Percentiles rank a stretch among this genome's conserved stretches.
Conservation (phyloP, 495 filamentous ascomycete species). For the Alectoria sarmentosa region DNA sequence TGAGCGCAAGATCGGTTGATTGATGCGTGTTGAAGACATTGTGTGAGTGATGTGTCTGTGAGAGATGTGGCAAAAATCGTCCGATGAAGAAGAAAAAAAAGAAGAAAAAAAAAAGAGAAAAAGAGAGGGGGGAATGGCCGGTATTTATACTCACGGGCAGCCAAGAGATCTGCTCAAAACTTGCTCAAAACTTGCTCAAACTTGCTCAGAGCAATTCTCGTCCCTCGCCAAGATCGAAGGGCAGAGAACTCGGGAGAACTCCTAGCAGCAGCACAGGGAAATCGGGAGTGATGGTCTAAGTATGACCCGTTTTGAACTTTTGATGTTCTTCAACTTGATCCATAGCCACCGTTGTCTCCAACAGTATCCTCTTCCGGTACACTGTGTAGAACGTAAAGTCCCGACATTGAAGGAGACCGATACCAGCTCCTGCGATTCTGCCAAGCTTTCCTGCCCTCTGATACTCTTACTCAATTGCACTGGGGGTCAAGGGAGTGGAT, state of each 20-base stretch:
- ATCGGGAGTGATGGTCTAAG: background rate
- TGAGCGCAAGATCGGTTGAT: background rate
- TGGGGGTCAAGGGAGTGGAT: background rate
- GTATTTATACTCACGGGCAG: background rate
- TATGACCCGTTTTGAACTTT: background rate
- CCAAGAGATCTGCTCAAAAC: background rate
- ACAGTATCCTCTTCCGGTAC: background rate
- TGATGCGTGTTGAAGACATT: slow-evolving; percentile 3
- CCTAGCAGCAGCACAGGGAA: background rate
- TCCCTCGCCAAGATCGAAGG: background rate
- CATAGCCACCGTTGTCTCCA: background rate
- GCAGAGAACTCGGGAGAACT: background rate
- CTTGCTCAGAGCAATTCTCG: background rate
- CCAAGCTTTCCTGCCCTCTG: background rate
- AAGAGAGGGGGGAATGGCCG: background rate
- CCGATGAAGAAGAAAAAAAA: background rate
- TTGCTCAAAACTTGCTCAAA: background rate
- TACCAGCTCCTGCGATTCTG: background rate
- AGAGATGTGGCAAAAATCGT: background rate
- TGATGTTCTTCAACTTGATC: background rate
- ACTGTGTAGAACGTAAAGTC: background rate
- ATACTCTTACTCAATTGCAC: background rate
- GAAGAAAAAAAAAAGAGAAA: background rate
- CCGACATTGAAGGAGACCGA: background rate
- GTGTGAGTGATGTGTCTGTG: slow-evolving; percentile 3